Base-by-base conservation (phyloP, 2,329 filamentous ascomycete species). In the Simplicillium aogashimaense region DNA sequence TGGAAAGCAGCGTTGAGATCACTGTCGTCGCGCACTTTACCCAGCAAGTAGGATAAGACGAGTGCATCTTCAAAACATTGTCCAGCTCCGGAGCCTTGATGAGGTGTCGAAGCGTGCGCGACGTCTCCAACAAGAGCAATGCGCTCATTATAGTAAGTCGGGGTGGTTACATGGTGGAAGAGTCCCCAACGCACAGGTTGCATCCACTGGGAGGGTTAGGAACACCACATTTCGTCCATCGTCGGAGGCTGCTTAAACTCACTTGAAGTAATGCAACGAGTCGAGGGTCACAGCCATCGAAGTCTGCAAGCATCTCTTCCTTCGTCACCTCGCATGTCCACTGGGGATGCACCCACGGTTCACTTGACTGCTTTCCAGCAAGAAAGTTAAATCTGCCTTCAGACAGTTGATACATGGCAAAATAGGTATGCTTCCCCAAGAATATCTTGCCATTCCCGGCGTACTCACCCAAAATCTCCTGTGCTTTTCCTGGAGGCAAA, bases 101-200 rank as follows among this genome's bases (percentile, higher is more conserved):
- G 57, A 1, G 66, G 67, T 0, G 66, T 64, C 42, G 69, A 67
- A 0, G 67, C 66, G 50, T 72, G 67, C 2, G 67, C 69, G 1
- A 67, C 66, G 48, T 73, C 68, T 15, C 67, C 69, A 3, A 69
- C 43, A 13, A 69, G 53, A 4, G 63, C 54, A 12, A 67, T 56
- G 14, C 58, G 53, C n/a, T 58, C 59, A 3, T 46, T n/a, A 10
- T 11, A 39, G 17, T 37, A 37, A 7, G 35, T 37, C 28, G 35
- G 20, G 7, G 35, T 37, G 7, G 17, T 6, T 6, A 25, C 10
- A 17, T 37, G 35, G 14, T 37, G 35, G 12, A 37, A 37, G 8
- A 37, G 14, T 20, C 17, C 35, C 35, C 35, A 37, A 4, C 35
- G 35, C 16, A 37, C 12, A 37, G 35, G 35, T 13, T 20, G 11